Percentiles rank a stretch among this genome's conserved stretches.
Conservation (phyloP, 2,329 filamentous ascomycete species). For the Arthrobotrys sinensis region DNA sequence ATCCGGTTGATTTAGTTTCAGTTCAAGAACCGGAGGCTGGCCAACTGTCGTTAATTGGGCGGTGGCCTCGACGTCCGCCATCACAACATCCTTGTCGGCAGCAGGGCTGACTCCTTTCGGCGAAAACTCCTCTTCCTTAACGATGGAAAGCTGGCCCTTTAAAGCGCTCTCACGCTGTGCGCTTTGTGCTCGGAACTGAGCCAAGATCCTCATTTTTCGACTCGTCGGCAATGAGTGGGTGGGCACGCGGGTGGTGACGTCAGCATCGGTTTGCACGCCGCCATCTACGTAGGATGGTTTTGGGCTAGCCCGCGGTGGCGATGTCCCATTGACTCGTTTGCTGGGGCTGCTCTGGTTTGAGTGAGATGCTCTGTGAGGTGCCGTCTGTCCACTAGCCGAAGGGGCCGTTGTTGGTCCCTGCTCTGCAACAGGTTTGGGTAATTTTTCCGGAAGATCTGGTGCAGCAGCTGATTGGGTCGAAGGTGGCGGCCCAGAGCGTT, state of each 20-base stretch:
- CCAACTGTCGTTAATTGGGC: neutral
- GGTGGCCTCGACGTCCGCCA: slow-evolving; percentile 28
- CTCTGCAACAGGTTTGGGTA: slow-evolving; percentile 49
- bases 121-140: slow-evolving; percentile 49
- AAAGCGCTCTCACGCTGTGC: slow-evolving; percentile 41
- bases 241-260: slow-evolving; percentile 22
- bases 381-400: slow-evolving; percentile 45
- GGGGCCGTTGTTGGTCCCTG: slow-evolving; percentile 42
- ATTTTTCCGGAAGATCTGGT: slow-evolving; percentile 59
- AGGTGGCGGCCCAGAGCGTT: slow-evolving; percentile 62
- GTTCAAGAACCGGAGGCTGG: neutral
- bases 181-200: slow-evolving; percentile 48
- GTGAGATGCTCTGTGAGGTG: slow-evolving; percentile 60
- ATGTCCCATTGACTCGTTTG: slow-evolving; percentile 53
- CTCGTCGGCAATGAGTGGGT: slow-evolving; percentile 37
- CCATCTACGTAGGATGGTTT: slow-evolving; percentile 63
- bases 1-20: neutral
- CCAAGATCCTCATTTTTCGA: slow-evolving; percentile 58
- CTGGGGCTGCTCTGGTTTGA: slow-evolving; percentile 58
- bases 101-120: slow-evolving; percentile 16
- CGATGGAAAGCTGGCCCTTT: slow-evolving; percentile 50
- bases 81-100: slow-evolving; percentile 39
- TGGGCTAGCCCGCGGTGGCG: slow-evolving; percentile 40
- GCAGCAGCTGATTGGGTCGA: slow-evolving; percentile 42
- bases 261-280: slow-evolving; percentile 63